phyloP scores from a whole-genome alignment of 73 alveolate genomes.

The Symbiodinium pilosum region DNA sequence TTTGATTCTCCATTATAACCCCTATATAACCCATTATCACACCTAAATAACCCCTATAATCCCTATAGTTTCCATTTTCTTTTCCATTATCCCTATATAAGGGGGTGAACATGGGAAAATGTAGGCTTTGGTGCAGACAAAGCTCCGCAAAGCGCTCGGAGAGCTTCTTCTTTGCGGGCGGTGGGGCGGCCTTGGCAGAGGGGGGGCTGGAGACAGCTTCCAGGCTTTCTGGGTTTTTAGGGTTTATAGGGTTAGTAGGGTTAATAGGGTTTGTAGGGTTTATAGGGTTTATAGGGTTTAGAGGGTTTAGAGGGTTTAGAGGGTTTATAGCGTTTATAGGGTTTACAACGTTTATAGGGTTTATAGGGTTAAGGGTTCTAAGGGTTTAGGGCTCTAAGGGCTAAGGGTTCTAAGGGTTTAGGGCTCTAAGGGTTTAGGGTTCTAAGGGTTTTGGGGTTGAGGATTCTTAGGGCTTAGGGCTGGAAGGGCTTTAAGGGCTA shows the following conservation, averaged over 20 bases:
- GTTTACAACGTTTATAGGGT: not conserved
- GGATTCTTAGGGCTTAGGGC: not conserved
- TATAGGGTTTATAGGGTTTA: not conserved
- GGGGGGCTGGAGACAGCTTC: not conserved
- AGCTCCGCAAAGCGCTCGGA: constrained; percentile 22
- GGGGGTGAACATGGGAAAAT: too few species aligned
- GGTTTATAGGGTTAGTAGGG: not conserved
- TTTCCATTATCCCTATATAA: not conserved
- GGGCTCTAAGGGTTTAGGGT: not conserved
- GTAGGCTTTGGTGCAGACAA: too few species aligned
- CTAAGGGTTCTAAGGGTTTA: not conserved
- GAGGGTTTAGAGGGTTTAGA: not conserved
- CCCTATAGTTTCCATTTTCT: too few species aligned
- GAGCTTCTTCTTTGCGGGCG: not conserved
- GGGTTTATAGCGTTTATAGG: not conserved
- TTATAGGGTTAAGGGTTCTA: too few species aligned
- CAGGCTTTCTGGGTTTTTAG: not conserved
- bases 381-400: too few species aligned
- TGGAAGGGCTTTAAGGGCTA: not conserved
- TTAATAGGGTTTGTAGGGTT: not conserved
- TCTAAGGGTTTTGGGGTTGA: not conserved
- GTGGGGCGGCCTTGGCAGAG: not conserved
- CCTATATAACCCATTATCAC: too few species aligned
- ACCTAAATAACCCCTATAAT: not conserved
- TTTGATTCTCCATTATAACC: too few species aligned